Evolutionary conservation across 2,329 filamentous ascomycete species (phyloP).

Genomic region (Keithomyces neogunnii): DNA sequence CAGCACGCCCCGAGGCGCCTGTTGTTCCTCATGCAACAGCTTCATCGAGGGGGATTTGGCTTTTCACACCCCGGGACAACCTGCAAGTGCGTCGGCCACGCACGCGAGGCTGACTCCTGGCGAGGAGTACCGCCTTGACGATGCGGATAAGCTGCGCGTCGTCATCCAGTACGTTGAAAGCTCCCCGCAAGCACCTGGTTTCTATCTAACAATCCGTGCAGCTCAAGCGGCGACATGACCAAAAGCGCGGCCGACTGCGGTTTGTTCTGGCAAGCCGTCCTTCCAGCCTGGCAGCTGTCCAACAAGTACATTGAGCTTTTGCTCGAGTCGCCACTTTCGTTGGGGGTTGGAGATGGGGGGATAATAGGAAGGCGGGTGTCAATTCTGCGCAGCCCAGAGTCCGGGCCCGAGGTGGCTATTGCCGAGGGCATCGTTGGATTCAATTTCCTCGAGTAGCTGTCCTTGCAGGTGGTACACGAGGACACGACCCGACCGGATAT

Average conservation of each 20-base stretch:
- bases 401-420: conserved; percentile 22
- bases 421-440: conserved; percentile 44
- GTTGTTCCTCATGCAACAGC: not conserved
- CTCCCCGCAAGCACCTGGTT: no score
- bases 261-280: conserved; percentile 28
- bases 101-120: conserved; percentile 32
- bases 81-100: conserved; percentile 28
- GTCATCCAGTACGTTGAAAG: conserved; percentile 34
- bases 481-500: not conserved
- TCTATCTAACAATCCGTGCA: conserved; percentile 14
- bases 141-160: conserved; percentile 22
- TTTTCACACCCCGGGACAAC: conserved; percentile 33
- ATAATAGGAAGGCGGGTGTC: conserved; percentile 42
- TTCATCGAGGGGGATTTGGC: conserved; percentile 28
- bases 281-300: conserved; percentile 13
- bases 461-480: not conserved
- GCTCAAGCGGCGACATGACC: conserved; percentile 34
- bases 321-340: conserved; percentile 29
- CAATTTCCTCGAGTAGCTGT: conserved; percentile 24
- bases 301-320: conserved; percentile 23
- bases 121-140: conserved; percentile 9
- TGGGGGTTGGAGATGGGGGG: conserved; percentile 35
- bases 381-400: conserved; percentile 19
- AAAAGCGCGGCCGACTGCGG: conserved; percentile 31
- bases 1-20: conserved; percentile 16